A percentile compares a stretch with the other conserved stretches of the same genome.
Evolutionary conservation across 2,329 filamentous ascomycete species (phyloP).

Genomic region (Nemania sp.): DNA sequence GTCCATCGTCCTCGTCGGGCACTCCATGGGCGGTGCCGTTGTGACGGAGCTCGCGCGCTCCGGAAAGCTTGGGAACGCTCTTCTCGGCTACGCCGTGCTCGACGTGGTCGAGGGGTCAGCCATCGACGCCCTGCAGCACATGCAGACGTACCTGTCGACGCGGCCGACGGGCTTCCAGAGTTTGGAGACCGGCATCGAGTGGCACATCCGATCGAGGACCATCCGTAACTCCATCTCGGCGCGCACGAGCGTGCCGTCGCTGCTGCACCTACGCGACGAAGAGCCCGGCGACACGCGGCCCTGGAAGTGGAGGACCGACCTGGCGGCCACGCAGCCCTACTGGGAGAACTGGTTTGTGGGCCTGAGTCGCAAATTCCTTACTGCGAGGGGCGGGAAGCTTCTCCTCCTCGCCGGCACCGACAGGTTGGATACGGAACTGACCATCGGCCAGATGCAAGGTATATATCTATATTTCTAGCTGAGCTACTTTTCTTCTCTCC

Average conservation of each 20-base stretch:
- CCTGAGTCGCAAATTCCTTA: constrained; percentile 85
- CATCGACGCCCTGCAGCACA: constrained; percentile 90
- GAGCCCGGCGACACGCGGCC: constrained; percentile 46
- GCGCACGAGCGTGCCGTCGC: constrained; percentile 80
- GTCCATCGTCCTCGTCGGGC: constrained; percentile 80
- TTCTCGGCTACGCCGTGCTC: constrained; percentile 86
- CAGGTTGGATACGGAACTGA: constrained; percentile 43
- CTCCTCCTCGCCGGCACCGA: constrained; percentile 42
- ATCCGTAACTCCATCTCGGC: constrained; percentile 84
- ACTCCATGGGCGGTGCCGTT: constrained; percentile 91
- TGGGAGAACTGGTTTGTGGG: constrained; percentile 95
- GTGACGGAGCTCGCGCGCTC: constrained; percentile 80
- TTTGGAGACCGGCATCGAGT: constrained; percentile 81
- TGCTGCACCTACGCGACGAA: constrained; percentile 56
- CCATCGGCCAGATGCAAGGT: constrained; percentile 45
- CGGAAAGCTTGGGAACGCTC: constrained; percentile 64
- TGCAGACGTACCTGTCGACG: constrained; percentile 88
- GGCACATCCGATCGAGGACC: constrained; percentile 89
- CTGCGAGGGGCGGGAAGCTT: constrained; percentile 65
- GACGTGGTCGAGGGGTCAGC: constrained; percentile 97
- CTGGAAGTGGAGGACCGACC: constrained; percentile 86
- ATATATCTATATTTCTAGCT: constrained; percentile 12
- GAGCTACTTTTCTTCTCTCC: background rate
- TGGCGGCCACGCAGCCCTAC: constrained; percentile 81
- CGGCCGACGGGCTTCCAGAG: constrained; percentile 79